Conservation (phyloP, 495 filamentous ascomycete species). For the Penicillium mononematosum region DNA sequence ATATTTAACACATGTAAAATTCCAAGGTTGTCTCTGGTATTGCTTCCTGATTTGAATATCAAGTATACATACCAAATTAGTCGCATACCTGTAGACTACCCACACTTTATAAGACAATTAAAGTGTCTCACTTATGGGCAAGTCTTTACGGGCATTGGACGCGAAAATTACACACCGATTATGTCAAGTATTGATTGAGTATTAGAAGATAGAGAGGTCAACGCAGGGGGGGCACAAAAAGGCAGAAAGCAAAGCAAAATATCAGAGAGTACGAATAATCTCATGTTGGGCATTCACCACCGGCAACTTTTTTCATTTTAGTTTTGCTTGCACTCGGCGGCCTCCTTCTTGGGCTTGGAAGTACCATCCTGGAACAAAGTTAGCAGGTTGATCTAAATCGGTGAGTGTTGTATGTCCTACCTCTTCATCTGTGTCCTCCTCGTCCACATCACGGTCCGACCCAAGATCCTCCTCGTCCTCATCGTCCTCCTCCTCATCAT, state of each 20-base stretch:
- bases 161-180: slow-evolving; percentile 29
- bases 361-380: slow-evolving; percentile 71
- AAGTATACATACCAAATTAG: too few relatives aligned
- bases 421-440: slow-evolving; percentile 89
- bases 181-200: slow-evolving; percentile 32
- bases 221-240: slow-evolving; percentile 31
- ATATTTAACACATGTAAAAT: background rate
- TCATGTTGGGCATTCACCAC: slow-evolving; percentile 22
- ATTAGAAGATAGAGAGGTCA: slow-evolving; percentile 34
- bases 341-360: slow-evolving; percentile 97
- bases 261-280: slow-evolving; percentile 27
- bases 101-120: background rate
- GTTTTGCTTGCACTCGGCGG: slow-evolving; percentile 99
- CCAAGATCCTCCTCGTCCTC: slow-evolving; percentile 71
- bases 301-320: slow-evolving; percentile 42
- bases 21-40: background rate
- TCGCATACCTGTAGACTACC: background rate
- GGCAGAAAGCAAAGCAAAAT: slow-evolving; percentile 35
- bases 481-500: slow-evolving; percentile 84
- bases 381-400: slow-evolving; percentile 23
- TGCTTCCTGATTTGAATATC: background rate
- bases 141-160: slow-evolving; percentile 1
- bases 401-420: slow-evolving; percentile 49
- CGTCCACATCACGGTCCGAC: slow-evolving; percentile 47
- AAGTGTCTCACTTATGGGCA: background rate